Evolutionary conservation across 164 flowering plant genomes (phyloP), one percentile per base, ranked within the genome.

Genomic region (Platanus orientalis): DNA sequence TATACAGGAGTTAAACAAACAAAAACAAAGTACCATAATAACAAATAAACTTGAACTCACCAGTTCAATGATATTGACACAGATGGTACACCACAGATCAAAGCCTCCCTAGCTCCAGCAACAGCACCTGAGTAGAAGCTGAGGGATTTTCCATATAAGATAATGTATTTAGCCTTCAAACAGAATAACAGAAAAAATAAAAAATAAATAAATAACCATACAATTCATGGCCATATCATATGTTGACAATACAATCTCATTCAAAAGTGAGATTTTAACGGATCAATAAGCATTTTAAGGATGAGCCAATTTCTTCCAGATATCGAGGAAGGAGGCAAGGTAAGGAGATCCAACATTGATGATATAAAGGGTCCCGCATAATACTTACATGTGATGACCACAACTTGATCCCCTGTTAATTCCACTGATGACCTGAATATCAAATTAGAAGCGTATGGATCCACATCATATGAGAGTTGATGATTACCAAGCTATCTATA

Each of bases 401-500:
- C 92, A 92, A 73, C 90, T 82, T 56, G 97, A 81, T 45, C 97
- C 98, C 75, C 70, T 80, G 65, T 90, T 89, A 62, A 95, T 87
- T 69, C 99, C 98, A 76, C 97, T 88, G 45, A 95, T 85, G 27
- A 95, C 95, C 98, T 95, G 73, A 56, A 69, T 56, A 57, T 44
- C 32, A 59, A 58, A 64, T 40, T 23, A 62, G 49, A 44, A 59
- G 12, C 13, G 13, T 21, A 50, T 24, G 26, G 47, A 51, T 26
- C 7, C 7, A 47, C 45, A 5, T 34, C 10, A 19, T 19, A 17
- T 45, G 1, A 45, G 19, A 45, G n/a, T 16, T 16, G n/a, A 5
- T 45, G 49, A 19, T 16, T 45, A 17, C 20, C 3, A 19, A 45
- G 20, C 39, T n/a, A n/a, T n/a, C 42, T 14, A 36, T 14, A 3